Evolutionary conservation across 2,329 filamentous ascomycete species (phyloP), one percentile per base, ranked within the genome.

Genomic region (Fonsecaea monophora): DNA sequence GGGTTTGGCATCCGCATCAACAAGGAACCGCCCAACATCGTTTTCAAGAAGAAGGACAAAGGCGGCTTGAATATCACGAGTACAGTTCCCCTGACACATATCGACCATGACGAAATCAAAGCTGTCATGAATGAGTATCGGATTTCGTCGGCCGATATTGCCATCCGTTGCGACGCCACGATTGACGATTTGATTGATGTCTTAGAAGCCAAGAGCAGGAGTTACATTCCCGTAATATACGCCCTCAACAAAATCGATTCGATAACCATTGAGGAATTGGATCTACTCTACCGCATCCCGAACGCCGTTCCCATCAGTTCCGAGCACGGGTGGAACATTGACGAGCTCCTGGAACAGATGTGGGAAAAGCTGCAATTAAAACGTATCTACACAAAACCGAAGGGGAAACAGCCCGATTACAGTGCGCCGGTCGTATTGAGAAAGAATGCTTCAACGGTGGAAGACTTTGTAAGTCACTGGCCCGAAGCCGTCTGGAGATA

Each of bases 31-130:
- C 95, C 95, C 48, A 99, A 99, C 78, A 99, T 99, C 75, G 92
- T 95, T n/a, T 97, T 97, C 85, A 96, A 90, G 82, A 99, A 99
- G 85, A 99, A 99, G 85, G 95, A 99, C 81, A 98, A 98, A 82
- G 95, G 95, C 73, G 95, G 95, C 40, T 88, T 99, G 76, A 94
- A 92, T 76, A 95, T 99, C 76, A 97, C 94, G n/a, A 95, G 88
- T 80, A 99, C 95, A 2, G 90, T 95, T 53, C 92, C 94, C 4
- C 84, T 99, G 73, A 90, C 90, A 30, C 92, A 99, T 80, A 97
- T 99, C 75, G 92, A 95, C 78, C 86, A 93, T 73, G 95, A 96
- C 81, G 95, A 99, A 83, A 97, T 99, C 84, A 96, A 92, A 82
- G 95, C 95, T 61, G 95, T 99, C 73, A 94, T 99, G 92, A 89